Conservation (phyloP, 352 stramenopile genomes). For the Achlya hypogyna region DNA sequence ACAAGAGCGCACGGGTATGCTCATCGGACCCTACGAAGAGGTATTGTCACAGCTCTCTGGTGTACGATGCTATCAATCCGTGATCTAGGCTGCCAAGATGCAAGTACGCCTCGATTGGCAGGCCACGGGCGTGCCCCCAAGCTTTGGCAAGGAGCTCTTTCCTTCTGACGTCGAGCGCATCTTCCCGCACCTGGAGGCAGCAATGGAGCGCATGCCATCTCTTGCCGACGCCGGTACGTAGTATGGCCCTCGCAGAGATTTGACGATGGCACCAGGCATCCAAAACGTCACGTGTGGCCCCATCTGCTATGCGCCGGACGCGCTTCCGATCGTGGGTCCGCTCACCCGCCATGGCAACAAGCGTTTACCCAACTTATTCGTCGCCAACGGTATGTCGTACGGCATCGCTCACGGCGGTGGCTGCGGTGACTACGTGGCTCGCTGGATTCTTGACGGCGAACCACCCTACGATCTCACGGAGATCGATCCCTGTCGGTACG, state of each 20-base stretch:
- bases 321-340: slow-evolving; percentile 35
- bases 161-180: slow-evolving; percentile 27
- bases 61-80: slow-evolving; percentile 27
- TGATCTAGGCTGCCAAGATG: slow-evolving; percentile 30
- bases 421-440: slow-evolving; percentile 39
- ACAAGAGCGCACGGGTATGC: slow-evolving; percentile 39
- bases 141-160: slow-evolving; percentile 29
- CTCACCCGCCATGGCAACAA: slow-evolving; percentile 22
- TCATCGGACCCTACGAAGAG: slow-evolving; percentile 51
- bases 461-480: slow-evolving; percentile 34
- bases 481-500: slow-evolving; percentile 20
- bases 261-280: too few species aligned
- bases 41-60: slow-evolving; percentile 32
- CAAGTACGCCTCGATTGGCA: slow-evolving; percentile 47
- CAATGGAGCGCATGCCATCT: slow-evolving; percentile 25
- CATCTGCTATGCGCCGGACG: slow-evolving; percentile 31
- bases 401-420: slow-evolving; percentile 53
- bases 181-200: slow-evolving; percentile 30
- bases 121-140: slow-evolving; percentile 42
- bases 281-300: slow-evolving; percentile 21
- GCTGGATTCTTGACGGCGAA: slow-evolving; percentile 42
- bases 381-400: slow-evolving; percentile 47
- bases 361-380: slow-evolving; percentile 39
- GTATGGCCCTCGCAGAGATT: too few species aligned
- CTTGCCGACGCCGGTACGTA: slow-evolving; percentile 24